These are phyloP conservation scores for Clausena lansium DNA, from an alignment of 345 rosid genomes.

Conservation along the genomic window DNA sequence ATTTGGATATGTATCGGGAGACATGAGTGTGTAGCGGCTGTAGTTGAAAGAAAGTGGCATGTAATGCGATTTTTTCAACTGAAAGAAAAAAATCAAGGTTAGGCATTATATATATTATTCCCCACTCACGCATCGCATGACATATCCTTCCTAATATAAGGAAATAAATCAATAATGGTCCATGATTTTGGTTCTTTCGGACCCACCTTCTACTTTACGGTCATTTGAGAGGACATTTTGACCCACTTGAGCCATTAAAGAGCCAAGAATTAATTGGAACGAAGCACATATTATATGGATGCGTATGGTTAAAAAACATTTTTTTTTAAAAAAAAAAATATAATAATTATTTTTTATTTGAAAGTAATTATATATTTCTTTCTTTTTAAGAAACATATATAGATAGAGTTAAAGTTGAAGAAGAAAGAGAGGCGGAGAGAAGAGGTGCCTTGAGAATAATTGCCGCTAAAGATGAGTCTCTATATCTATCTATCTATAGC, in stretches of 20 bases:
- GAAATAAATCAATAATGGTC: not conserved
- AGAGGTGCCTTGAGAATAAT: not conserved
- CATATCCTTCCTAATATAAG: too few species aligned
- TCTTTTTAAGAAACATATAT: too few species aligned
- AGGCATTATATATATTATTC: not conserved
- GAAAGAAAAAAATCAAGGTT: not conserved
- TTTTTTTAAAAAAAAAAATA: too few species aligned
- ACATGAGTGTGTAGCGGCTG: not conserved
- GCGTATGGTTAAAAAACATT: too few species aligned
- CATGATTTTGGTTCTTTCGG: conserved; percentile 9
- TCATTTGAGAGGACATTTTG: not conserved
- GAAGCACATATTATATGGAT: not conserved
- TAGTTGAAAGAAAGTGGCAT: not conserved
- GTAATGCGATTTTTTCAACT: not conserved
- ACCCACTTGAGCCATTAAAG: not conserved
- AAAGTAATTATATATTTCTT: too few species aligned
- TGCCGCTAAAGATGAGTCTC: not conserved
- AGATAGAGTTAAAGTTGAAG: not conserved
- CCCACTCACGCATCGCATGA: conserved; percentile 8
- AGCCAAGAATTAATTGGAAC: not conserved
- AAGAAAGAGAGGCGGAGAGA: not conserved
- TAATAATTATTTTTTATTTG: too few species aligned
- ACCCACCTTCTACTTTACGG: not conserved
- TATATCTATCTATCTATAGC: not conserved
- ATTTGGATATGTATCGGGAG: not conserved